Evolutionary conservation across 495 filamentous ascomycete species (phyloP).

Genomic region (Apodospora peruviana): DNA sequence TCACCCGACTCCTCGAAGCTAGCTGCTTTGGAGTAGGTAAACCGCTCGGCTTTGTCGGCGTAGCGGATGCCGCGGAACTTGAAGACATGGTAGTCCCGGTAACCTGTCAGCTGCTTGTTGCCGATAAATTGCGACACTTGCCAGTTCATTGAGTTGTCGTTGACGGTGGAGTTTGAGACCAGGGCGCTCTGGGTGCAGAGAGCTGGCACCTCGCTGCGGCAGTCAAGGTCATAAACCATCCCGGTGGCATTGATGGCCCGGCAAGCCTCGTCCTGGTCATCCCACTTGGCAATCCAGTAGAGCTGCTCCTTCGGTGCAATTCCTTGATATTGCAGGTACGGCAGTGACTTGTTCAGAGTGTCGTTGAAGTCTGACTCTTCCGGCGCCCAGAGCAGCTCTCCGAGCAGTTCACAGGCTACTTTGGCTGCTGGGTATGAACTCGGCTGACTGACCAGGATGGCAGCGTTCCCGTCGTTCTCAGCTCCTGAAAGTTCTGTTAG

Average conservation of each 20-base stretch:
- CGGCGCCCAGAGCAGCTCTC: slow-evolving; percentile 24
- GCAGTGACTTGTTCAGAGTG: slow-evolving; percentile 22
- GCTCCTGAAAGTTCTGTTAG: slow-evolving; percentile 12
- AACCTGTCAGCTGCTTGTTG: slow-evolving; percentile 28
- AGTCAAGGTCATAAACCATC: slow-evolving; percentile 10
- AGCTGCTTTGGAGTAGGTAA: slow-evolving; percentile 24
- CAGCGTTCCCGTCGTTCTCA: slow-evolving; percentile 16
- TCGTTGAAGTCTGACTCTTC: slow-evolving; percentile 22
- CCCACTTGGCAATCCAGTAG: slow-evolving; percentile 30
- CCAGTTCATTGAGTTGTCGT: slow-evolving; percentile 25
- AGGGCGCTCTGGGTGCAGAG: slow-evolving; percentile 35
- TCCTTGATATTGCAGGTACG: slow-evolving; percentile 24
- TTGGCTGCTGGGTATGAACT: slow-evolving; percentile 11
- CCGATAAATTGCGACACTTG: slow-evolving; percentile 24
- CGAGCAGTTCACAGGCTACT: slow-evolving; percentile 19
- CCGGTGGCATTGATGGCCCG: slow-evolving; percentile 26
- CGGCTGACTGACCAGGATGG: slow-evolving; percentile 24
- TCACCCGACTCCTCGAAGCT: slow-evolving; percentile 14
- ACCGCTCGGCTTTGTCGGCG: slow-evolving; percentile 30
- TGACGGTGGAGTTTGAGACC: slow-evolving; percentile 19
- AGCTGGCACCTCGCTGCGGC: slow-evolving; percentile 17
- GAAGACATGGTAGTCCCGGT: slow-evolving; percentile 32
- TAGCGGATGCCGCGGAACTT: slow-evolving; percentile 39
- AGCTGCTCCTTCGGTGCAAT: slow-evolving; percentile 17
- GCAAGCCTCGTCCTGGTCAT: slow-evolving; percentile 9